Evolutionary conservation across 768 basidiomycete genomes (phyloP), one percentile per base, ranked within the genome.

Genomic region (Trametes villosa): DNA sequence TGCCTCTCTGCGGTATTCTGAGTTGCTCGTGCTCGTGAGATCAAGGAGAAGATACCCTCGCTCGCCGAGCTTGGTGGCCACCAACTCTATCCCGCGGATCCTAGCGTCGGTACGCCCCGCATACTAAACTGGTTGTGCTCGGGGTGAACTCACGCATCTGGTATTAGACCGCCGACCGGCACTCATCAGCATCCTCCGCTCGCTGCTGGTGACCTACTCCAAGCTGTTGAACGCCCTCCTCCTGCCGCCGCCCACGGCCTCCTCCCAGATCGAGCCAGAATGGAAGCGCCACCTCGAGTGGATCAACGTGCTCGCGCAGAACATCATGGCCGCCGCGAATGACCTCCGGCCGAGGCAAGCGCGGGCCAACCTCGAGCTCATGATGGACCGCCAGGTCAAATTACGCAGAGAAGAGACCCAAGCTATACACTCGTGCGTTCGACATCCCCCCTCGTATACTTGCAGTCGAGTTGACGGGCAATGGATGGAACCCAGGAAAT

Each of bases 251-350:
- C 86, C 87, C 13, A 83, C 85, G 13, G 75, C 82, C 9, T 75
- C 79, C 36, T 74, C 66, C 12, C 53, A 73, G 42, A 20, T 44
- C 4, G 76, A 79, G 20, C 87, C 89, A 27, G 86, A 90, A 61
- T 94, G 91, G 90, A 82, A 85, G 53, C 77, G 83, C 50, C 84
- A 88, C 55, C 79, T 90, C 2, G 89, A 92, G 69, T 93, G 93
- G 89, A 88, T 95, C 53, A 86, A 82, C 12, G 78, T 91, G 2
- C 82, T 94, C 53, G 86, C 86, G 8, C 89, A 92, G 72, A 96
- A 96, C 71, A 81, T 96, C 57, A 92, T 95, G 85, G 91, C 88
- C 15, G 90, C 91, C 18, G 91, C 91, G 36, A 96, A 96, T 68
- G 93, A 94, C 67, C 75, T 96, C 51, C 84, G 94, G 26, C 94